Conservation (phyloP, 306 rosid genomes). For the Vigna hirtella region DNA sequence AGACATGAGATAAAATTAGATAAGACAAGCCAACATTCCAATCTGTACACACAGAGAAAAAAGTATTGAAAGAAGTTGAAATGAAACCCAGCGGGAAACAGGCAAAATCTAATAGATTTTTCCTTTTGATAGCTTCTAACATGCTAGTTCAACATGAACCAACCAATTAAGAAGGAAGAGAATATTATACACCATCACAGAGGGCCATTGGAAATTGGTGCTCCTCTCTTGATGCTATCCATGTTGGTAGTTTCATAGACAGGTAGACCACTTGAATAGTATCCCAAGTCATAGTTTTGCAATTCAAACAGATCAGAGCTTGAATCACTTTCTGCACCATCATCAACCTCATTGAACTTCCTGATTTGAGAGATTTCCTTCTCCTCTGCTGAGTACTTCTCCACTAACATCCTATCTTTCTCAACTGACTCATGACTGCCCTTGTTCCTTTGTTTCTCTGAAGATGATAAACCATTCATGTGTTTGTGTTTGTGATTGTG, state of each 20-base stretch:
- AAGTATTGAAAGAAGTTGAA: conserved; percentile 43
- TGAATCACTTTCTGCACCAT: conserved; percentile 93
- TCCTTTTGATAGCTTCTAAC: conserved; percentile 54
- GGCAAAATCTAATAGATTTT: conserved; percentile 50
- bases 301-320: conserved; percentile 95
- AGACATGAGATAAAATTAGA: conserved; percentile 33
- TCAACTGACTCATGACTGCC: conserved; percentile 39
- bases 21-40: conserved; percentile 68
- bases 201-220: conserved; percentile 76
- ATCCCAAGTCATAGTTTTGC: conserved; percentile 90
- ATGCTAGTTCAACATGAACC: conserved; percentile 45
- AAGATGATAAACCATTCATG: conserved; percentile 42
- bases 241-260: conserved; percentile 96
- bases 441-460: conserved; percentile 60
- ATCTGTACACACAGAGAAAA: conserved; percentile 55
- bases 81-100: conserved; percentile 42
- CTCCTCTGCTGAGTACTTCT: conserved; percentile 45
- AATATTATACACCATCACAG: conserved; percentile 49
- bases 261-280: conserved; percentile 78
- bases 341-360: conserved; percentile 61
- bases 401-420: conserved; percentile 49
- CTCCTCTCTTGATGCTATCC: conserved; percentile 86
- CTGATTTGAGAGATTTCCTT: conserved; percentile 27
- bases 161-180: conserved; percentile 40
- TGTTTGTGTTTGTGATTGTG: neutral